Conservation (phyloP, 352 stramenopile genomes). For the Pythium volutum region DNA sequence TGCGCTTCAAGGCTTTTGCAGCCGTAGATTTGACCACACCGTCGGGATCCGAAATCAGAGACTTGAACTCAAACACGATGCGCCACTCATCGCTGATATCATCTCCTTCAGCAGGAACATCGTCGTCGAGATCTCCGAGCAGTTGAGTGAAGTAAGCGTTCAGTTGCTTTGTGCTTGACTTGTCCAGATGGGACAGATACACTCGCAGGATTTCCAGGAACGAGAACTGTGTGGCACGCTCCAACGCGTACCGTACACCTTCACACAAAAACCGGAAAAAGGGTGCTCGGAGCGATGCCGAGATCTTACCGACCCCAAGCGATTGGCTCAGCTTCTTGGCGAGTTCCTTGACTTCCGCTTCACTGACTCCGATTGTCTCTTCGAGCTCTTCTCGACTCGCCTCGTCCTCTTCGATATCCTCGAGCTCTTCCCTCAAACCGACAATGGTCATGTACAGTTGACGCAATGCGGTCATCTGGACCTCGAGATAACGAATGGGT, state of each 20-base stretch:
- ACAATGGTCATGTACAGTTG: constrained; percentile 67
- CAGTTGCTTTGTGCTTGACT: constrained; percentile 55
- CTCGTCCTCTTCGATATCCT: constrained; percentile 29
- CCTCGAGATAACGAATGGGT: constrained; percentile 77
- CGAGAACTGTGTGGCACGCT: constrained; percentile 48
- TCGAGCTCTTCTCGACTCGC: constrained; percentile 50
- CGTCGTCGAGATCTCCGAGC: constrained; percentile 37
- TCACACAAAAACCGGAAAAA: constrained; percentile 85
- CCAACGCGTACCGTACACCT: constrained; percentile 70
- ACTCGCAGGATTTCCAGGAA: constrained; percentile 70
- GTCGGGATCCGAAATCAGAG: constrained; percentile 21
- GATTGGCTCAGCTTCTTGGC: constrained; percentile 81
- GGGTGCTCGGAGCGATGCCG: constrained; percentile 53
- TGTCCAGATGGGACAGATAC: constrained; percentile 75
- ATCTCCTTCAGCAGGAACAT: constrained; percentile 40
- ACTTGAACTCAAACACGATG: constrained; percentile 67
- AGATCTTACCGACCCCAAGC: constrained; percentile 73
- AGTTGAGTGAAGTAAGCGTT: constrained; percentile 67
- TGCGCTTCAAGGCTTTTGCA: constrained; percentile 19
- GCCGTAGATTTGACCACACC: constrained; percentile 17
- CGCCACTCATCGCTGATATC: constrained; percentile 48
- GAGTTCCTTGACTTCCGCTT: constrained; percentile 62
- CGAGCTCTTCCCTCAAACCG: constrained; percentile 57
- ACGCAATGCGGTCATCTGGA: constrained; percentile 84
- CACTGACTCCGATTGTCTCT: constrained; percentile 43